phyloP scores from a whole-genome alignment of 225 moss, liverwort and hornwort species.

The Antitrichia curtipendula region DNA sequence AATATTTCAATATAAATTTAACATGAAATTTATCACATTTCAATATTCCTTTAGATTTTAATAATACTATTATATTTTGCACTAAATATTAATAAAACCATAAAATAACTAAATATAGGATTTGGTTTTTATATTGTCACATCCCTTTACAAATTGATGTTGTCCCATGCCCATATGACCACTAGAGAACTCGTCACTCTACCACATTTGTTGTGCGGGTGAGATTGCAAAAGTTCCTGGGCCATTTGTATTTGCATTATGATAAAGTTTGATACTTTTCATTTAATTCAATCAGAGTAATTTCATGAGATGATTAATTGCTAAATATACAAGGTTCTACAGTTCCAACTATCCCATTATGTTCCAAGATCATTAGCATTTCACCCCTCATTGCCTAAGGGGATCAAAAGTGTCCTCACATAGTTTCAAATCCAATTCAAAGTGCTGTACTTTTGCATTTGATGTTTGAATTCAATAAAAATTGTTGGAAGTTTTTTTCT shows the following conservation, averaged over 20 bases:
- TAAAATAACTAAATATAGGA: not conserved
- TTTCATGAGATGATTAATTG: not conserved
- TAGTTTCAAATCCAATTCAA: no score
- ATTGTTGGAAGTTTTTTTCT: no score
- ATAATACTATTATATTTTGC: fast-evolving
- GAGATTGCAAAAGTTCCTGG: not conserved
- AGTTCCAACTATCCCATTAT: not conserved
- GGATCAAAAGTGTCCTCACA: no score
- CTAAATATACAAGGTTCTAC: not conserved
- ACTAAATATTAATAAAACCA: not conserved
- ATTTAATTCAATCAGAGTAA: fast-evolving
- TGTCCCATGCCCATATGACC: fast-evolving
- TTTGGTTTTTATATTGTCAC: not conserved
- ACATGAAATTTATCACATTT: not conserved
- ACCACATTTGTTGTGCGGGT: fast-evolving
- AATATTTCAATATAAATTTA: not conserved
- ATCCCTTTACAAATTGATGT: not conserved
- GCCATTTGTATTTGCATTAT: not conserved
- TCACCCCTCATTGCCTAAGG: no score
- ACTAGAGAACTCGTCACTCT: not conserved
- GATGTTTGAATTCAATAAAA: no score
- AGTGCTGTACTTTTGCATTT: no score
- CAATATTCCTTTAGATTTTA: not conserved
- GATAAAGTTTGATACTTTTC: not conserved
- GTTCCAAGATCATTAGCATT: not conserved